phyloP scores from a whole-genome alignment of 805 yeast genomes.

The Ogataea philodendri region DNA sequence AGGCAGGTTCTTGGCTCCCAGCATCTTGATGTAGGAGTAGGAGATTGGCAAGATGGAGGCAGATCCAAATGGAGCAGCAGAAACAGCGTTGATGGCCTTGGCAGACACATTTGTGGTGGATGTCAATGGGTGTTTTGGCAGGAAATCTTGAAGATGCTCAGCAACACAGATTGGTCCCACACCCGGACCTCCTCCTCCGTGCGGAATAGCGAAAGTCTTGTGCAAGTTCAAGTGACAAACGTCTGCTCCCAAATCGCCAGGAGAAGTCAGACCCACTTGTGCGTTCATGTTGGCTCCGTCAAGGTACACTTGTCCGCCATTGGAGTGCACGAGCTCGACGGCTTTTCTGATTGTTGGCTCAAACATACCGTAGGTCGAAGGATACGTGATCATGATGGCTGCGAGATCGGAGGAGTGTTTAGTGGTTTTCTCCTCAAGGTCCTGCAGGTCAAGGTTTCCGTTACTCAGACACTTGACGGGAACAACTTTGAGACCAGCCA shows the following conservation, averaged over 20 bases:
- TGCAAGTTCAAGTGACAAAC: constrained; percentile 96
- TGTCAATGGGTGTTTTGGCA: constrained; percentile 75
- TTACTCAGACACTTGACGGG: constrained; percentile 82
- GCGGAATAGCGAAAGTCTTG: constrained; percentile 96
- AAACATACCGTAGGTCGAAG: constrained; percentile 94
- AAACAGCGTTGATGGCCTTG: constrained; percentile 68
- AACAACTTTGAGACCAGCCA: constrained; percentile 93
- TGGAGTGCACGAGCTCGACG: constrained; percentile 74
- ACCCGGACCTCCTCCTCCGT: constrained; percentile 99
- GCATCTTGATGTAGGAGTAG: constrained; percentile 90
- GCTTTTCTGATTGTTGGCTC: constrained; percentile 89
- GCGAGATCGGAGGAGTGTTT: constrained; percentile 72
- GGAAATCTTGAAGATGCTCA: constrained; percentile 70
- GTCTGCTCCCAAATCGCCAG: constrained; percentile 97
- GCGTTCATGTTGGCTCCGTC: constrained; percentile 99
- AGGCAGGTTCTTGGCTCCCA: constrained; percentile 84
- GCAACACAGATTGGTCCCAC: constrained; percentile 97
- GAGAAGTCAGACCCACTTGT: constrained; percentile 94
- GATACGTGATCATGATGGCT: constrained; percentile 94
- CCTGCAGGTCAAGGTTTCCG: constrained; percentile 83
- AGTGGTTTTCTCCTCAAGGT: constrained; percentile 68
- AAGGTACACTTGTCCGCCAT: constrained; percentile 95
- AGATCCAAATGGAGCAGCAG: constrained; percentile 95
- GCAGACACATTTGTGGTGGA: constrained; percentile 45
- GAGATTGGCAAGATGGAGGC: constrained; percentile 92